Percentiles rank a stretch among this genome's conserved stretches.
These are phyloP conservation scores for Stenogyne calaminthoides DNA, from an alignment of 305 asterid species.

Conservation along the genomic window DNA sequence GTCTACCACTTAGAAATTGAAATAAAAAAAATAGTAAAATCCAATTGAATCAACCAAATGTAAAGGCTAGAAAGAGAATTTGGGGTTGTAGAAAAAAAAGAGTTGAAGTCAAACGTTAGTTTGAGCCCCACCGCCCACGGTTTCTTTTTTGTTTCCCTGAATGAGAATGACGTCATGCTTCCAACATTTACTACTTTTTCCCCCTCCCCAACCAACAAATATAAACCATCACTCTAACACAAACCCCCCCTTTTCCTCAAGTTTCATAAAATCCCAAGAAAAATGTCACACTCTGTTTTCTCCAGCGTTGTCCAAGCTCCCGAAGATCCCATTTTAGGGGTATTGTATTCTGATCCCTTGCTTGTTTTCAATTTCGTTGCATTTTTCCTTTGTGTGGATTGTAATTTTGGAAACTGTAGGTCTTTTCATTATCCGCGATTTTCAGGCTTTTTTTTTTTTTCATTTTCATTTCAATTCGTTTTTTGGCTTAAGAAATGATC, in stretches of 20 bases:
- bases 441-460: no score
- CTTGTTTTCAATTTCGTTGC: background rate
- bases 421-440: background rate
- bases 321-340: slow-evolving; percentile 85
- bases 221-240: background rate
- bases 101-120: background rate
- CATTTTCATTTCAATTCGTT: no score
- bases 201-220: slow-evolving; percentile 6
- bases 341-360: slow-evolving; percentile 13
- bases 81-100: background rate
- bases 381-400: background rate
- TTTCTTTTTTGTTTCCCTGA: slow-evolving; percentile 18
- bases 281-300: slow-evolving; percentile 70
- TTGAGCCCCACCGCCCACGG: slow-evolving; percentile 33
- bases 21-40: no score
- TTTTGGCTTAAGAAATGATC: background rate
- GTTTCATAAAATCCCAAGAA: slow-evolving; percentile 22
- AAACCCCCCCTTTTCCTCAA: background rate
- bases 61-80: background rate
- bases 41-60: no score
- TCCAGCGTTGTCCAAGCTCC: slow-evolving; percentile 67
- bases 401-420: background rate
- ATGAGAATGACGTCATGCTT: slow-evolving; percentile 27
- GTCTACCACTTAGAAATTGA: no score
- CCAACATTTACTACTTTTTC: slow-evolving; percentile 5